Conservation (phyloP, 129 eudicot genomes). For the Sambucus nigra region DNA sequence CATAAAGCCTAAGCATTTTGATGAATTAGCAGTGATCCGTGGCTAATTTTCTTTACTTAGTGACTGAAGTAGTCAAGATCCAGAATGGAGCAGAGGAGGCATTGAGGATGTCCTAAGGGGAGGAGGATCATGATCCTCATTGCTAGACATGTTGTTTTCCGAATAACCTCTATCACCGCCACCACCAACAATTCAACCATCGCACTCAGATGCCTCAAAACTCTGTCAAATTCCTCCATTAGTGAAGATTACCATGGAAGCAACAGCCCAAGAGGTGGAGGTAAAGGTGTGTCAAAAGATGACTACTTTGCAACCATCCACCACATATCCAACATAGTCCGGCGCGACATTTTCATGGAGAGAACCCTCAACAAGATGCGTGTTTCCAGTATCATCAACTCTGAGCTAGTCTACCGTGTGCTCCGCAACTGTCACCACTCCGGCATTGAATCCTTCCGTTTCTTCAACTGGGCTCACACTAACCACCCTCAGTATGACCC, state of each 20-base stretch:
- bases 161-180: constrained; percentile 6
- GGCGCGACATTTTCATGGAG: constrained; percentile 80
- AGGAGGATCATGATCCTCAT: constrained; percentile 29
- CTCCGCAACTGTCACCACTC: constrained; percentile 56
- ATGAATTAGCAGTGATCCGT: no score
- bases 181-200: constrained; percentile 3
- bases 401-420: constrained; percentile 85
- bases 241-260: constrained; percentile 1
- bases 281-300: constrained; percentile 50
- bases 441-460: constrained; percentile 73
- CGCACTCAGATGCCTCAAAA: constrained; percentile 23
- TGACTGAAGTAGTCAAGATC: no score
- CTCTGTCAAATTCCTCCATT: constrained; percentile 9
- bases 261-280: constrained; percentile 7
- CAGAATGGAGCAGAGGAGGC: no score
- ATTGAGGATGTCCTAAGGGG: no score
- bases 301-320: constrained; percentile 88
- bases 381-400: constrained; percentile 48
- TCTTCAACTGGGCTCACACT: constrained; percentile 83
- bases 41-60: no score
- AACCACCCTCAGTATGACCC: constrained; percentile 76
- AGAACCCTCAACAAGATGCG: constrained; percentile 79
- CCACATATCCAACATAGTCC: constrained; percentile 86
- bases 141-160: constrained; percentile 20
- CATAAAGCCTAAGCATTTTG: no score